Conservation (phyloP, 768 basidiomycete species). For the Pulveroboletus sp. region DNA sequence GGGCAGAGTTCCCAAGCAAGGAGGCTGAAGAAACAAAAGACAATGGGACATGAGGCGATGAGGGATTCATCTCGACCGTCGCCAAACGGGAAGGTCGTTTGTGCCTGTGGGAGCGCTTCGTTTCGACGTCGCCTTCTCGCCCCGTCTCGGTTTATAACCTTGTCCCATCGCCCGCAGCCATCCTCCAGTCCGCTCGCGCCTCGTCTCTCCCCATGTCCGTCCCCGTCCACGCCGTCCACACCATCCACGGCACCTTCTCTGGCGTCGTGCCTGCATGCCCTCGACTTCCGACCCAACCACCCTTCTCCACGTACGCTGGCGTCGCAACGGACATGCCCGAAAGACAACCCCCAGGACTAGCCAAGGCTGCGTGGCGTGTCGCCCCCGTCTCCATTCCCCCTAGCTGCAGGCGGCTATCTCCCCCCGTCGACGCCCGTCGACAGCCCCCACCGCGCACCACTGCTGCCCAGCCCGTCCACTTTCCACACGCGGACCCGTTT, state of each 20-base stretch:
- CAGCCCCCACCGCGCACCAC: slow-evolving; percentile 8
- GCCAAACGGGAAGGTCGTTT: slow-evolving; percentile 3
- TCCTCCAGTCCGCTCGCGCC: slow-evolving; percentile 3
- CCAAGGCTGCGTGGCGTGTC: slow-evolving; percentile 25
- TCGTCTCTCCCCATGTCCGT: slow-evolving; percentile 23
- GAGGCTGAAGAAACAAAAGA: background rate
- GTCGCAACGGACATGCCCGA: slow-evolving; percentile 22
- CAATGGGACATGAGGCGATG: slow-evolving; percentile 2
- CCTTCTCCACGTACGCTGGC: slow-evolving; percentile 23
- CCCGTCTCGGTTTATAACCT: slow-evolving; percentile 18
- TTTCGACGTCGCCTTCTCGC: slow-evolving; percentile 18
- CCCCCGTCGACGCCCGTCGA: slow-evolving; percentile 13
- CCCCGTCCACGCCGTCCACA: slow-evolving; percentile 26
- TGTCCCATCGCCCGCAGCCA: background rate
- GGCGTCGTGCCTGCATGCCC: slow-evolving; percentile 21
- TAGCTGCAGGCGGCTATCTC: slow-evolving; percentile 28
- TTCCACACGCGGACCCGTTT: slow-evolving; percentile 26
- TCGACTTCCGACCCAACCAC: slow-evolving; percentile 9
- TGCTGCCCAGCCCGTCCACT: slow-evolving; percentile 13
- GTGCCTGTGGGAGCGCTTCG: slow-evolving; percentile 8
- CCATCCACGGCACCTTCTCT: slow-evolving; percentile 31
- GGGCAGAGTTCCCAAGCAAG: background rate
- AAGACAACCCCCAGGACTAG: slow-evolving; percentile 19
- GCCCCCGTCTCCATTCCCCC: slow-evolving; percentile 16
- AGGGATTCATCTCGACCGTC: background rate